Evolutionary conservation across 768 basidiomycete species (phyloP).

Genomic region (Trametes gibbosa): DNA sequence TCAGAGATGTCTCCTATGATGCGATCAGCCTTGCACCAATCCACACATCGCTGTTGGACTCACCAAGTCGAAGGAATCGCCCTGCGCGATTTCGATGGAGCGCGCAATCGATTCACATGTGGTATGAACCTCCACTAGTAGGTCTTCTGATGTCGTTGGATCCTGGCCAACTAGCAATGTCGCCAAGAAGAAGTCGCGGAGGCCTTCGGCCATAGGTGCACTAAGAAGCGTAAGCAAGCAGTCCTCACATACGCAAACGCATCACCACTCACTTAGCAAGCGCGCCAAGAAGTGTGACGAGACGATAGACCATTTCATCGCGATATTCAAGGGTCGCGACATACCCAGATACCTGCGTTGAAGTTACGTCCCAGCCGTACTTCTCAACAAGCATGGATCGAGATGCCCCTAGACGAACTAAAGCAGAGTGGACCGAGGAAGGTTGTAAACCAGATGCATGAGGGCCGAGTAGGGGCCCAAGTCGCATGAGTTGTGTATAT

Average conservation of each 20-base stretch:
- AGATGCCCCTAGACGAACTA: slow-evolving; percentile 47
- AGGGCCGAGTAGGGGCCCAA: slow-evolving; percentile 27
- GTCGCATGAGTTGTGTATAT: slow-evolving; percentile 10
- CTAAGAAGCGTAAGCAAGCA: slow-evolving; percentile 5
- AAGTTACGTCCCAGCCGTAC: slow-evolving; percentile 31
- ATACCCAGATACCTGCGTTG: not conserved
- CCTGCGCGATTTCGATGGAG: slow-evolving; percentile 31
- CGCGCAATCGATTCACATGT: slow-evolving; percentile 48
- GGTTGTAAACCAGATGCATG: slow-evolving; percentile 32
- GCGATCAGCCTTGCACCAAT: not conserved
- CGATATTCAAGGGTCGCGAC: slow-evolving; percentile 18
- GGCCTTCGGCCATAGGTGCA: slow-evolving; percentile 35
- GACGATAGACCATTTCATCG: slow-evolving; percentile 36
- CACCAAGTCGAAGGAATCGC: slow-evolving; percentile 25
- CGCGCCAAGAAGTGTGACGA: slow-evolving; percentile 41
- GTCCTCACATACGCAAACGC: not conserved
- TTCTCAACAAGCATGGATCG: slow-evolving; percentile 31
- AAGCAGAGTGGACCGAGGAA: slow-evolving; percentile 33
- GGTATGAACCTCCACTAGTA: slow-evolving; percentile 44
- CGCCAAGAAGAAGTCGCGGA: slow-evolving; percentile 46
- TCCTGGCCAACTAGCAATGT: slow-evolving; percentile 61
- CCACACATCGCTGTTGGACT: not conserved
- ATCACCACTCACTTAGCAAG: slow-evolving; percentile 44
- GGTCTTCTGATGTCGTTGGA: slow-evolving; percentile 40
- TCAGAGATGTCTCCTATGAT: slow-evolving; percentile 46